Conservation (phyloP, 129 eudicot species). For the Flaveria linearis region DNA sequence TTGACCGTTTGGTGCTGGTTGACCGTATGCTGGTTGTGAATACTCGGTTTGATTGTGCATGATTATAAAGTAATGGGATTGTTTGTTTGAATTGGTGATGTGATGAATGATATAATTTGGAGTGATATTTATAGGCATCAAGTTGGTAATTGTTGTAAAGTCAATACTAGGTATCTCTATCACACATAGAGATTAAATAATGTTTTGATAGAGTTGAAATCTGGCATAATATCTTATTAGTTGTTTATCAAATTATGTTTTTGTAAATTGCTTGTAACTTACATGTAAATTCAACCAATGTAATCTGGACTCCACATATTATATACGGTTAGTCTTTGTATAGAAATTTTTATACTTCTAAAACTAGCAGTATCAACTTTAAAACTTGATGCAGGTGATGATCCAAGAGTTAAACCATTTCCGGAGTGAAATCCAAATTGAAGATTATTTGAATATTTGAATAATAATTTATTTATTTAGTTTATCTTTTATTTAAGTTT, state of each 20-base stretch:
- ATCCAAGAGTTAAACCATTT: too few species aligned
- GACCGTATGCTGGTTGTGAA: constrained; percentile 14
- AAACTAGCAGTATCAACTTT: too few species aligned
- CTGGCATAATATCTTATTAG: too few species aligned
- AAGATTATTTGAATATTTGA: too few species aligned
- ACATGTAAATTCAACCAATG: too few species aligned
- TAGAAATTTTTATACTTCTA: too few species aligned
- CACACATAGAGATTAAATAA: neutral
- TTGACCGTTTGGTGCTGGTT: neutral
- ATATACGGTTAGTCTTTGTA: too few species aligned
- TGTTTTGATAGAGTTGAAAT: neutral
- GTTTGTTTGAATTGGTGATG: constrained; percentile 10
- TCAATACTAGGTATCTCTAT: neutral
- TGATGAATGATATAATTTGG: neutral
- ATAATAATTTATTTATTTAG: too few species aligned
- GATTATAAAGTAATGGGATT: neutral
- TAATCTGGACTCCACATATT: too few species aligned
- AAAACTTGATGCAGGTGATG: too few species aligned
- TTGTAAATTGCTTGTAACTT: neutral
- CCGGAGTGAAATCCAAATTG: too few species aligned
- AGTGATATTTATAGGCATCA: neutral
- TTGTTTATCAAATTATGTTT: neutral
- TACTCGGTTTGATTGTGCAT: constrained; percentile 13
- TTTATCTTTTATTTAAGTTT: too few species aligned
- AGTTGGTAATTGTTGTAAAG: neutral